Base-by-base conservation (phyloP, 306 rosid genomes). In the Sphenostylis stenocarpa region DNA sequence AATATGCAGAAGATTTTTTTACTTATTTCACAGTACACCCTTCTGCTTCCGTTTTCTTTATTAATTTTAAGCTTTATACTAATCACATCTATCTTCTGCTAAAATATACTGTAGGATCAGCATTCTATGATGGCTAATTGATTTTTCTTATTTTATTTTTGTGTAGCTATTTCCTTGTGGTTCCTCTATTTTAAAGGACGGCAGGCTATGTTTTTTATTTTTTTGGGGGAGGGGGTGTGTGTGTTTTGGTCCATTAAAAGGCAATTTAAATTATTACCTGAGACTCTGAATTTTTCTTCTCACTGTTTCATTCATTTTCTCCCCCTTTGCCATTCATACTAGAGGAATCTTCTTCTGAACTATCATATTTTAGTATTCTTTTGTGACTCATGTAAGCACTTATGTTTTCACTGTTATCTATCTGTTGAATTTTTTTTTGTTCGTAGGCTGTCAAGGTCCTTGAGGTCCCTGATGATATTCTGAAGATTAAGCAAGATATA, bases 381-480 rank as follows among this genome's bases (percentile, higher is more conserved):
- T 47, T 31, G 6, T 43, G 1, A 2, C 41, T 57, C 34, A 2
- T 56, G 39, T 36, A 71, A 48, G 47, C 73, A 23, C 39, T 38
- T 64, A 63, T 49, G 38, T 36, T 52, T 49, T 14, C 41, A 72
- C 3, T 43, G 36, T 47, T 16, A 5, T 58, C 63, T 74, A 36
- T 48, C 45, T 57, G 15, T 47, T 45, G 33, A 66, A 31, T n/a
- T n/a, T n/a, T 26, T 31, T 79, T 71, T 21, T 20, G 20, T 47
- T 55, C 19, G 10, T 33, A 92, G 96, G 89, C 49, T 82, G 77
- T 69, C 45, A 90, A 86, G 80, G n/a, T n/a, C n/a, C 76, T 87
- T 51, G 91, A 86, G 77, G 80, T 87, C 60, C 88, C 90, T 16
- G 89, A 82, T 55, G 93, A 78, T 57, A 90, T 93, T 85, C 71